Evolutionary conservation across 495 filamentous ascomycete species (phyloP), one percentile per base, ranked within the genome.

Genomic region (Penicillium herquei): DNA sequence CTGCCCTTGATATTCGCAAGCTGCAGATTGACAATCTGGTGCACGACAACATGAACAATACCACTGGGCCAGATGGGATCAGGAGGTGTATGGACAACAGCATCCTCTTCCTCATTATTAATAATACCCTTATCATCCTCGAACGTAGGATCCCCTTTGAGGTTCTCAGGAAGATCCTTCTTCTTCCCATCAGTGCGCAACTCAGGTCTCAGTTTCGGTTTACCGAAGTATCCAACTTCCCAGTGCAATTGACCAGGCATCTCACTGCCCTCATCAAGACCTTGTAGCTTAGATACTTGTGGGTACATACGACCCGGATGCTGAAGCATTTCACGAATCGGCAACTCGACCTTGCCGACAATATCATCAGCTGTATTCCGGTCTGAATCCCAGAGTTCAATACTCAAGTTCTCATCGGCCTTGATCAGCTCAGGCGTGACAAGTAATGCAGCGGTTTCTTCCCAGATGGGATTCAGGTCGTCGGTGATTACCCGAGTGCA

Each of bases 341-440:
- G 90, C 8, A 98, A 76, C 68, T 98, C 91, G 8, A 96, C 85
- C 66, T 96, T 97, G 46, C 93, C 93, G 30, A 96, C 91, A 33
- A 96, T 87, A 64, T 98, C 93, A 66, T 96, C 93, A 6, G 93
- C 90, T 30, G 87, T 91, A 51, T 87, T 86, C 3, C 88, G 82
- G 64, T 95, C 93, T 26, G 89, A 93, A 63, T 97, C 93, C 93
- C 93, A 97, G 7, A 96, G 84, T 70, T 98, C 93, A 62, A 98
- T 87, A 31, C 89, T 91, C 26, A 98, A 80, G 65, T 92, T 89
- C 72, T 98, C 93, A 52, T 94, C 84, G 0, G 89, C 92, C 72
- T 95, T 96, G 73, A 98, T 92, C 41, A 93, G 77, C 48, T 96
- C 90, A 0, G 91, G 80, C 6, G 87, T 93, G 4, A 98, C 88